Conservation (phyloP, 225 moss, liverwort and hornwort genomes). For the Marchantia polymorpha region DNA sequence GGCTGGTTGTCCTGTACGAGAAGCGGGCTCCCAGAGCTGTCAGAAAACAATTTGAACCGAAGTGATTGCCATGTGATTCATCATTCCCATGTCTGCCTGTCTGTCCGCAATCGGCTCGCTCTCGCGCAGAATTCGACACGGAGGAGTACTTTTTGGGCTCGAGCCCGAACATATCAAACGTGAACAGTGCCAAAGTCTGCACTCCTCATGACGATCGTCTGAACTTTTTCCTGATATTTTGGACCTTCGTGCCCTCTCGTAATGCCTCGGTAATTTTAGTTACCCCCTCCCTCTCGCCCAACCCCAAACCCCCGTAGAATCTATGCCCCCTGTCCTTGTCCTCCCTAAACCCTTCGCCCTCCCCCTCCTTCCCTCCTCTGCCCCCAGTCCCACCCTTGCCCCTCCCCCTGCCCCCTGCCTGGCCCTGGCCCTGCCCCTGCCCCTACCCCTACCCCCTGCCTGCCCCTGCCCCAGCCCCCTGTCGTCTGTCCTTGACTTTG, state of each 20-base stretch:
- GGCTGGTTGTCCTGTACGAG: neutral
- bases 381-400: too few species aligned
- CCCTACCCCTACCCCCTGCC: too few species aligned
- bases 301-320: neutral
- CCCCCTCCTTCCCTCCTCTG: neutral
- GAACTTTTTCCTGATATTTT: neutral
- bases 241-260: neutral
- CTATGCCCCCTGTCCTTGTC: neutral
- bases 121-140: neutral
- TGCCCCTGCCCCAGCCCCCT: too few species aligned
- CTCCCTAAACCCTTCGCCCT: neutral
- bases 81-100: neutral
- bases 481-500: too few species aligned
- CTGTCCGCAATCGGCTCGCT: neutral
- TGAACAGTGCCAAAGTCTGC: neutral
- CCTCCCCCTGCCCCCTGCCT: too few species aligned
- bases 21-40: neutral
- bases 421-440: too few species aligned
- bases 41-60: neutral
- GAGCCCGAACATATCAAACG: neutral
- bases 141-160: neutral
- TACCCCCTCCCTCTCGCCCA: neutral
- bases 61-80: constrained; percentile 11
- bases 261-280: neutral
- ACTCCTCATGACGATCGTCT: neutral